phyloP scores from a whole-genome alignment of 2,329 filamentous ascomycete genomes.

The Alternaria longipes region DNA sequence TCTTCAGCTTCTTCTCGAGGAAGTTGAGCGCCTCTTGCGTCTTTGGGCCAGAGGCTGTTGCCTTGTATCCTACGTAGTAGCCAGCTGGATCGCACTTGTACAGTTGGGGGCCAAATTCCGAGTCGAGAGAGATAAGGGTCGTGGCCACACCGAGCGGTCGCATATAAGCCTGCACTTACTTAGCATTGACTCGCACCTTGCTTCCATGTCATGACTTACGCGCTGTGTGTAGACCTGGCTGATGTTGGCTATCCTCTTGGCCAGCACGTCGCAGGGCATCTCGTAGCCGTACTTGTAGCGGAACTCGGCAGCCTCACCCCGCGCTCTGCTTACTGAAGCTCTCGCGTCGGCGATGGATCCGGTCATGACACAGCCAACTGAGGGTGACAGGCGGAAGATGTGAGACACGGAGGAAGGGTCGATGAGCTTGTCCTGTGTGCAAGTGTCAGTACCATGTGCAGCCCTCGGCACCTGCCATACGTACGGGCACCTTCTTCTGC shows the following conservation, averaged over 20 bases:
- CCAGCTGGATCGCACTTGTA: conserved; percentile 99
- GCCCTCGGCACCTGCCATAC: conserved; percentile 50
- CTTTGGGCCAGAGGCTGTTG: conserved; percentile 95
- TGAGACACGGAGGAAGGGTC: conserved; percentile 96
- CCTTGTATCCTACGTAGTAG: conserved; percentile 99
- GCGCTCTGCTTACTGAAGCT: conserved; percentile 89
- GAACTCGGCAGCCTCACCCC: conserved; percentile 96
- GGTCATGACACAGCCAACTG: conserved; percentile 97
- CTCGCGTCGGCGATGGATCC: conserved; percentile 97
- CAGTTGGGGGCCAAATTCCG: conserved; percentile 89
- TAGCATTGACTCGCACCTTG: conserved; percentile 32
- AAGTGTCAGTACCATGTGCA: conserved; percentile 19
- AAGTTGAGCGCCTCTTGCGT: conserved; percentile 99
- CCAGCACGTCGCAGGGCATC: conserved; percentile 97
- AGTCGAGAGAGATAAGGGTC: conserved; percentile 92
- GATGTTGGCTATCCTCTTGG: conserved; percentile 98
- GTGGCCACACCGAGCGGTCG: conserved; percentile 94
- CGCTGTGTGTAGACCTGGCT: conserved; percentile 99
- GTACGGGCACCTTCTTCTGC: conserved; percentile 98
- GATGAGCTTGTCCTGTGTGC: conserved; percentile 90
- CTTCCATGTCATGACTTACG: conserved; percentile 62
- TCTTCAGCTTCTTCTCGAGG: conserved; percentile 99
- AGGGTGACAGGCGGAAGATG: conserved; percentile 95
- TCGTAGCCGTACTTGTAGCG: conserved; percentile 99
- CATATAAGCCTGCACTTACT: conserved; percentile 82